These are phyloP conservation scores for Stentor coeruleus DNA, from an alignment of 73 alveolate genomes.

Conservation along the genomic window DNA sequence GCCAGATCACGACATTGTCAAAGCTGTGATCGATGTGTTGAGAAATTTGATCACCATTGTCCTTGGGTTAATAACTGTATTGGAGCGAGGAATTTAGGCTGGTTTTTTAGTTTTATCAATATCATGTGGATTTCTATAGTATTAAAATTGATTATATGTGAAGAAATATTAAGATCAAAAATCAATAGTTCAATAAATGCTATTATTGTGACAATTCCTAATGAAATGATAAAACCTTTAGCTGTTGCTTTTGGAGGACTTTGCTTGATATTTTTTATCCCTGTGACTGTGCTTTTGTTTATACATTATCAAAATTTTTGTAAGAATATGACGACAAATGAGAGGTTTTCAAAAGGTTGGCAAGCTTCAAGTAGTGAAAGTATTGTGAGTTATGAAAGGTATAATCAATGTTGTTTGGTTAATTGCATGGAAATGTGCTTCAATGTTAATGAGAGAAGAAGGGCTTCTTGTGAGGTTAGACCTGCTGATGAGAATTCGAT, in stretches of 20 bases:
- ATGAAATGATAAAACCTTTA: not conserved
- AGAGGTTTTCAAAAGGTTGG: conserved; percentile 8
- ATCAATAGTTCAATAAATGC: not conserved
- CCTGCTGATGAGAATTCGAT: conserved; percentile 25
- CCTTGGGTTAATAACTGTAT: conserved; percentile 76
- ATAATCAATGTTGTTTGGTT: not conserved
- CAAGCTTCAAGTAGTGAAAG: not conserved
- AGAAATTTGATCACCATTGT: conserved; percentile 74
- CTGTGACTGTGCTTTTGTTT: not conserved
- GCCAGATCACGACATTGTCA: conserved; percentile 61
- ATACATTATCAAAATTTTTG: not conserved
- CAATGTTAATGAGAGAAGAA: not conserved
- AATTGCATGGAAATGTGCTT: conserved; percentile 20
- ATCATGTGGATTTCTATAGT: not conserved
- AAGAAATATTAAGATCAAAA: not conserved
- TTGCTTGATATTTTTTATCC: not conserved
- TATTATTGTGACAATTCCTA: not conserved
- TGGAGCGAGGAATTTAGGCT: conserved; percentile 65
- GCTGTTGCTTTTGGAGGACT: not conserved
- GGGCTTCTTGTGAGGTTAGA: conserved; percentile 11
- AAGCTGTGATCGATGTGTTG: conserved; percentile 62
- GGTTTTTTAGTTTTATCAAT: conserved; percentile 24
- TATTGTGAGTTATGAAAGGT: not conserved
- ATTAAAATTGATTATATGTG: not conserved
- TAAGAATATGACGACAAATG: not conserved